Conservation (phyloP, 257 asterid species). For the Striga asiatica region DNA sequence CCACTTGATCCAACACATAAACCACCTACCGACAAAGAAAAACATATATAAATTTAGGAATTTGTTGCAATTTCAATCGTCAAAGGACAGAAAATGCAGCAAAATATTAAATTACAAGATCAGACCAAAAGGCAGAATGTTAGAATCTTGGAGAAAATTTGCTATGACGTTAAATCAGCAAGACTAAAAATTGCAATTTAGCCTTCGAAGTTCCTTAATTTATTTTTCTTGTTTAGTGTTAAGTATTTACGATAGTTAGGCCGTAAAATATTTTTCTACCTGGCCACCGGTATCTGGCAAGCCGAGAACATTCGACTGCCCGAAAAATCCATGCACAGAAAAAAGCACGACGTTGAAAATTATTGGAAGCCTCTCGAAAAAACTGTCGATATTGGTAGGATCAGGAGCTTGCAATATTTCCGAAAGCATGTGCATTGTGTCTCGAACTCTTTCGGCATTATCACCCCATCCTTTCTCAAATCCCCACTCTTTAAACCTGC, state of each 20-base stretch:
- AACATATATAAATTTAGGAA: too few relatives aligned
- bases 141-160: too few relatives aligned
- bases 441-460: conserved; percentile 66
- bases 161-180: too few relatives aligned
- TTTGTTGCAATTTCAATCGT: too few relatives aligned
- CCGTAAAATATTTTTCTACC: conserved; percentile 32
- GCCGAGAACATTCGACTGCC: conserved; percentile 85
- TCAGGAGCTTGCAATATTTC: conserved; percentile 87
- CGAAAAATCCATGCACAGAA: conserved; percentile 85
- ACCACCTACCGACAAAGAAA: conserved; percentile 47
- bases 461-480: conserved; percentile 93
- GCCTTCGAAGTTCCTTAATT: too few relatives aligned
- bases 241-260: too few relatives aligned
- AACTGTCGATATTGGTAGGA: conserved; percentile 43
- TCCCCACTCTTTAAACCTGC: conserved; percentile 85
- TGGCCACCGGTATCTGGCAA: conserved; percentile 98
- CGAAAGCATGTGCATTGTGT: conserved; percentile 62
- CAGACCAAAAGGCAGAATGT: too few relatives aligned
- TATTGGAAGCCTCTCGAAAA: conserved; percentile 67
- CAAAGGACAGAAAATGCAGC: too few relatives aligned
- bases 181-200: too few relatives aligned
- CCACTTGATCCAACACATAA: conserved; percentile 92
- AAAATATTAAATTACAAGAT: too few relatives aligned
- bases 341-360: conserved; percentile 69
- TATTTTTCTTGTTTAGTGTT: too few relatives aligned